Evolutionary conservation across 768 basidiomycete species (phyloP), one percentile per base, ranked within the genome.

Genomic region (Russula griseocarnosa): DNA sequence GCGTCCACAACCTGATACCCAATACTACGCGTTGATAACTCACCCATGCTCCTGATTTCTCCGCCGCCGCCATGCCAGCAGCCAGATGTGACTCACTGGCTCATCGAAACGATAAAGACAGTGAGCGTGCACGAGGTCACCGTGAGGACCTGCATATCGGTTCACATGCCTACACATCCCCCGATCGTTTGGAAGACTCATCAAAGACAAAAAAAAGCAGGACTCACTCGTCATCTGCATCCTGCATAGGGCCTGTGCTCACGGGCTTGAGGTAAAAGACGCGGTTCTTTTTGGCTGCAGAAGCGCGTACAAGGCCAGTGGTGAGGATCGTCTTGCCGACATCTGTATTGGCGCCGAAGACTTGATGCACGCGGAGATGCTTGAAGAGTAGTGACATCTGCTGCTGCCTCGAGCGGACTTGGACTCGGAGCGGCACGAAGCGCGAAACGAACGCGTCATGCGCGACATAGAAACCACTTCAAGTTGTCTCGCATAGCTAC

Each of bases 341-440:
- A 74, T 94, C 87, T 2, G 96, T 98, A 75, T 96, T 97, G 1
- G 95, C 94, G 36, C 96, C 96, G 71, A 97, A 96, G 63, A 98
- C 79, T 73, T 96, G 92, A 74, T 94, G 91, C 34, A 94, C 78
- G 20, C 92, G 85, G 38, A 98, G 81, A 71, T 94, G 82, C 70
- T 84, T 86, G 79, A 90, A 95, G 51, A 98, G 86, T 24, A 87
- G 81, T 55, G 90, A 84, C 92, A 94, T 94, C 49, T 61, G 61
- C 36, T 36, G 34, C 34, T 13, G 34, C 36, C 36, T 36, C 36
- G 36, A 13, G 36, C 36, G 36, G 36, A 36, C 36, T 36, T 36
- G 0, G 36, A 36, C 36, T 36, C 36, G 36, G 36, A 4, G 36
- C 13, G 11, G 8, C 36, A 36, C 36, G 36, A 36, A 10, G 11